Evolutionary conservation across 2,329 filamentous ascomycete species (phyloP).

Genomic region (Pestalotiopsis sp.): DNA sequence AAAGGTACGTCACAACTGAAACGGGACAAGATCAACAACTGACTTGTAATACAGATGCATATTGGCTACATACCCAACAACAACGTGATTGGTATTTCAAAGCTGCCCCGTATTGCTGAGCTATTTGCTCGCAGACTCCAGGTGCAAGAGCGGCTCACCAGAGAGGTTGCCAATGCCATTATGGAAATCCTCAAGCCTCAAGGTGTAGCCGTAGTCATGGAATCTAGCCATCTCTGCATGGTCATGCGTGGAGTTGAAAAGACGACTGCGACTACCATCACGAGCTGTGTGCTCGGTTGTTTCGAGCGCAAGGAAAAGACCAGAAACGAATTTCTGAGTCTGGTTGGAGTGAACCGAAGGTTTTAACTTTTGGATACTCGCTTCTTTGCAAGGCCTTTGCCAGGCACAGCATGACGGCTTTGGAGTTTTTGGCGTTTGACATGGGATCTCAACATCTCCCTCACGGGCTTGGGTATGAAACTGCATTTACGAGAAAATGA

Average conservation of each 20-base stretch:
- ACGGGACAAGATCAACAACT: neutral
- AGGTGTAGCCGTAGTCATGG: slow-evolving; percentile 96
- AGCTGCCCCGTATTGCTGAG: slow-evolving; percentile 92
- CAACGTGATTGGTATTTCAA: slow-evolving; percentile 89
- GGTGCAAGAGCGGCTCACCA: slow-evolving; percentile 94
- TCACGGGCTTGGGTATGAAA: neutral
- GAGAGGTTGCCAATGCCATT: slow-evolving; percentile 92
- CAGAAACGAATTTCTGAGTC: slow-evolving; percentile 89
- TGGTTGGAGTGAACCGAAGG: slow-evolving; percentile 64
- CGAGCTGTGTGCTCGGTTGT: slow-evolving; percentile 95
- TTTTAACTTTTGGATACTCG: slow-evolving; percentile 12
- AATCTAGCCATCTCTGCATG: slow-evolving; percentile 96
- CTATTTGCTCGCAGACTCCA: slow-evolving; percentile 95
- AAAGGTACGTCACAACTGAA: slow-evolving; percentile 63
- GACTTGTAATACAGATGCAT: slow-evolving; percentile 73
- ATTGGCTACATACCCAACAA: slow-evolving; percentile 95
- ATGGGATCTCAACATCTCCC: slow-evolving; percentile 24
- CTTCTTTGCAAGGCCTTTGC: neutral
- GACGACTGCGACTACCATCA: slow-evolving; percentile 83
- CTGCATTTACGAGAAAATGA: neutral
- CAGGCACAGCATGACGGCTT: neutral
- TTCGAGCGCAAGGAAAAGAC: slow-evolving; percentile 94
- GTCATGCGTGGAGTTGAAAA: slow-evolving; percentile 99
- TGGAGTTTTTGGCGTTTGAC: slow-evolving; percentile 14
- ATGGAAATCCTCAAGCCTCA: slow-evolving; percentile 92